Conservation (phyloP, 768 basidiomycete genomes). For the Tephrocybe rancida region DNA sequence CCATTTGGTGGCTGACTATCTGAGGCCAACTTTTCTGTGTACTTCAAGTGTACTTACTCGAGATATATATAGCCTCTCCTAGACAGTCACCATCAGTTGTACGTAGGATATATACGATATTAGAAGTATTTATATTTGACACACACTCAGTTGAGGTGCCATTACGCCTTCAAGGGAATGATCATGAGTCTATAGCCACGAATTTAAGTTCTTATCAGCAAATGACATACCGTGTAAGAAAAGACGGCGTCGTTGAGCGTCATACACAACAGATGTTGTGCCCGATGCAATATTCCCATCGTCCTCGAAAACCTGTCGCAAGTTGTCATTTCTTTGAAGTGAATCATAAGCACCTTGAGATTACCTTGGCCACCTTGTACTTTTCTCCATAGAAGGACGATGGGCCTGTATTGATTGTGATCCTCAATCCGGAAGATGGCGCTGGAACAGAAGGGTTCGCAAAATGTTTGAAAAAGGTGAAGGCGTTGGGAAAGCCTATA, state of each 20-base stretch:
- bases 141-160: slow-evolving; percentile 12
- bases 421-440: slow-evolving; percentile 52
- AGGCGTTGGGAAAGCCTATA: slow-evolving; percentile 44
- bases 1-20: too few relatives aligned
- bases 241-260: slow-evolving; percentile 47
- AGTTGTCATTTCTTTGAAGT: not conserved
- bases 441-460: slow-evolving; percentile 39
- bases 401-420: slow-evolving; percentile 54
- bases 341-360: not conserved
- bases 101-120: too few relatives aligned
- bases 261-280: slow-evolving; percentile 59
- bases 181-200: not conserved
- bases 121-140: not conserved
- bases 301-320: slow-evolving; percentile 65
- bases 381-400: slow-evolving; percentile 62
- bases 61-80: too few relatives aligned
- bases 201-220: not conserved
- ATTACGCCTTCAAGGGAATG: slow-evolving; percentile 1
- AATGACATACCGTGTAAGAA: slow-evolving; percentile 58
- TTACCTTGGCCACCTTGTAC: slow-evolving; percentile 59
- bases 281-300: slow-evolving; percentile 58
- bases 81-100: too few relatives aligned
- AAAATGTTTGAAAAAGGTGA: slow-evolving; percentile 41
- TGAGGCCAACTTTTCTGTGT: too few relatives aligned
- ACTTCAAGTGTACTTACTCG: too few relatives aligned